Evolutionary conservation across 805 yeast genomes (phyloP).

Genomic region (Cyberlindnera galapagoensis): DNA sequence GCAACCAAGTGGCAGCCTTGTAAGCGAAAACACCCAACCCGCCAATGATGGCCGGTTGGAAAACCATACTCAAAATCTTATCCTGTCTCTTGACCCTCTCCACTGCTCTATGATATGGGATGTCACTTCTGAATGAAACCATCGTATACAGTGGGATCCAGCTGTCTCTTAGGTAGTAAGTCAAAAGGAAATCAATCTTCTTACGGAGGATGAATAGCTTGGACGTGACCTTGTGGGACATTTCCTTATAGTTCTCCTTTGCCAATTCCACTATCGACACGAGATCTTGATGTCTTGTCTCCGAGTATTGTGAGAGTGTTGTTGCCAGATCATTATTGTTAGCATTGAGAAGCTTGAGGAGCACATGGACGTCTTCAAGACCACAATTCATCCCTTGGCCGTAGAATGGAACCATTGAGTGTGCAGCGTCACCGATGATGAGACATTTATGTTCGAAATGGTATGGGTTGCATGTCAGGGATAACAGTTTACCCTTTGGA

Average conservation of each 20-base stretch:
- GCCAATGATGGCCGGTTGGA: too few species aligned
- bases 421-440: conserved; percentile 89
- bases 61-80: conserved; percentile 35
- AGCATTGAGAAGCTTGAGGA: conserved; percentile 36
- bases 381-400: conserved; percentile 98
- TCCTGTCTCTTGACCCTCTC: conserved; percentile 48
- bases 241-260: conserved; percentile 73
- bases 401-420: conserved; percentile 96
- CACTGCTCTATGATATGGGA: conserved; percentile 67
- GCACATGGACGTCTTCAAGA: conserved; percentile 76
- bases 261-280: conserved; percentile 75
- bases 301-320: conserved; percentile 13
- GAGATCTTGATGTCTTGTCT: conserved; percentile 53
- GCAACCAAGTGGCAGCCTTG: too few species aligned
- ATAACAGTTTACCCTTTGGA: conserved; percentile 77
- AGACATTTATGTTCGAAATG: conserved; percentile 56
- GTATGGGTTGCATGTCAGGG: conserved; percentile 65
- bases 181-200: conserved; percentile 57
- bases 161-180: conserved; percentile 46
- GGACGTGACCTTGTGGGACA: conserved; percentile 75
- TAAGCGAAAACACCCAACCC: too few species aligned
- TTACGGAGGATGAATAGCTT: conserved; percentile 57
- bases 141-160: conserved; percentile 90
- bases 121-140: conserved; percentile 85
- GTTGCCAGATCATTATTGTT: conserved; percentile 3